Percentiles rank a stretch among this genome's conserved stretches.
Evolutionary conservation across 148 eudicot genomes (phyloP).

Genomic region (Rhododendron simsii): DNA sequence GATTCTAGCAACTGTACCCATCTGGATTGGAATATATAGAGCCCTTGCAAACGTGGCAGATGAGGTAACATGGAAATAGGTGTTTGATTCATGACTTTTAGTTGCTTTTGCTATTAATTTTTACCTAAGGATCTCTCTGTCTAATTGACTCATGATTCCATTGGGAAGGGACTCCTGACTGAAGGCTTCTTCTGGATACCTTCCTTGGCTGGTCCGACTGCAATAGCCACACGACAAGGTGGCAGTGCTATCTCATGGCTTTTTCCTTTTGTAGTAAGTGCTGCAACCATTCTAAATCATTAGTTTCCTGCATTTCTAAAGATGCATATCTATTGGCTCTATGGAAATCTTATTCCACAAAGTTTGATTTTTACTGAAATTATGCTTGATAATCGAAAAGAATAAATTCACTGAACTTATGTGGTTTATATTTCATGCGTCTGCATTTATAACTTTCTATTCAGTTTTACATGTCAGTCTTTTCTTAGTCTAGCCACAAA

Average conservation of each 20-base stretch:
- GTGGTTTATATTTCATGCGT: neutral
- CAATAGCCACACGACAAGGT: slow-evolving; percentile 68
- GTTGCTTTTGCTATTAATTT: neutral
- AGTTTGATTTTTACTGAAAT: too few relatives aligned
- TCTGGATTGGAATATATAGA: neutral
- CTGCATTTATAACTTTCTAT: neutral
- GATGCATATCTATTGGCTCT: too few relatives aligned
- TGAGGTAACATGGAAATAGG: neutral
- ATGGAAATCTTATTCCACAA: too few relatives aligned
- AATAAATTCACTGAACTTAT: neutral
- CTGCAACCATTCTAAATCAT: neutral
- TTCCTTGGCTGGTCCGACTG: slow-evolving; percentile 93
- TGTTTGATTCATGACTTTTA: neutral
- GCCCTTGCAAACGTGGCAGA: neutral
- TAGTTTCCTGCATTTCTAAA: neutral
- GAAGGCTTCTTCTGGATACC: slow-evolving; percentile 99
- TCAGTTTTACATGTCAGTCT: neutral
- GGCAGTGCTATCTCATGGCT: slow-evolving; percentile 97
- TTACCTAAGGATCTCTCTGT: neutral
- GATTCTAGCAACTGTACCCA: neutral
- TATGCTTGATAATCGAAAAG: too few relatives aligned
- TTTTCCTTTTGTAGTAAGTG: slow-evolving; percentile 84
- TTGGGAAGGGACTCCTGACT: slow-evolving; percentile 67
- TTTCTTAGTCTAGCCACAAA: neutral
- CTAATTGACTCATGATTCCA: slow-evolving; percentile 6